Evolutionary conservation across 768 basidiomycete genomes (phyloP), one percentile per base, ranked within the genome.

Genomic region (Lactarius vividus): DNA sequence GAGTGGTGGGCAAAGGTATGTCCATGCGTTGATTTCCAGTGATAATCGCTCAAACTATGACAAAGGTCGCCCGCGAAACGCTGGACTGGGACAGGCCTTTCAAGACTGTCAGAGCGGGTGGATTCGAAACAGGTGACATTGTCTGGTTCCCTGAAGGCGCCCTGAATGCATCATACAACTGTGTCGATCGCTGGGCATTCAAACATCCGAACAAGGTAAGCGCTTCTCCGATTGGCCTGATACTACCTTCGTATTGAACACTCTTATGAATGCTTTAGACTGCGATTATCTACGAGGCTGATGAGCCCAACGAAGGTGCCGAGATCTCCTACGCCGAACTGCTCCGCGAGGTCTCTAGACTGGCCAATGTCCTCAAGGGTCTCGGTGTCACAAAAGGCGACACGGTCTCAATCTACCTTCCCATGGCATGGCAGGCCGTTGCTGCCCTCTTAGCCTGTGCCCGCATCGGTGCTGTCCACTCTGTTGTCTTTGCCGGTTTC

Each of bases 361-460:
- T 98, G 61, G 96, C 96, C 54, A 97, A 98, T 71, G 93, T 97
- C 4, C 89, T 99, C 76, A 93, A 89, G 74, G 80, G 80, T 1
- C 85, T 92, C 72, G 96, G 96, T 46, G 82, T 99, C 76, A 94
- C 91, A 82, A 96, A 96, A 79, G 96, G 96, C 57, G 96, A 98
- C 73, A 93, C 92, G 29, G 91, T 95, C 55, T 92, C 90, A n/a
- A 80, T 96, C 62, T 96, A 96, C 77, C 84, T 96, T 23, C 94
- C 94, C 59, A 95, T 93, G 91, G 88, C 91, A 23, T 96, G 93
- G 93, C 94, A 98, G 71, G 88, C 96, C 23, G 93, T 91, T 58
- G 95, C 93, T 55, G 92, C 96, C 52, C 94, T 99, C 88, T 89
- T 99, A 64, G 96, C 96, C 7, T 98, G 96, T 75, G 96, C 96